These are phyloP conservation scores for Morella rubra DNA, from an alignment of 306 rosid genomes.

Conservation along the genomic window DNA sequence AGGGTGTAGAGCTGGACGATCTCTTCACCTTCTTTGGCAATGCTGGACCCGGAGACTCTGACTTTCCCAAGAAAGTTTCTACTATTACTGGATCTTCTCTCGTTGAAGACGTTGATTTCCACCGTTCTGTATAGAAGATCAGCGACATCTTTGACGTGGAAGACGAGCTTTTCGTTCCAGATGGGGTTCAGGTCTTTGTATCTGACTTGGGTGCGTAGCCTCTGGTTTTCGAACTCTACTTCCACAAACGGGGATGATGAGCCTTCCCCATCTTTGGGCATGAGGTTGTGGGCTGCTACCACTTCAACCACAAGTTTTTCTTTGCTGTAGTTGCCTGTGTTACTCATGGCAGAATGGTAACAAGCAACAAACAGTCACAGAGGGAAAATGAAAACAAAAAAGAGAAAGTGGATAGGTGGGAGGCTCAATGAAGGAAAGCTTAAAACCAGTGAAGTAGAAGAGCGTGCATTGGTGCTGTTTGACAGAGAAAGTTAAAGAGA, in stretches of 20 bases:
- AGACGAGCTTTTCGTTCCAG: slow-evolving; percentile 65
- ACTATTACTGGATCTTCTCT: slow-evolving; percentile 47
- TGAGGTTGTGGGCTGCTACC: slow-evolving; percentile 59
- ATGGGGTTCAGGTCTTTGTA: slow-evolving; percentile 57
- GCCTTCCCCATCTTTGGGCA: slow-evolving; percentile 70
- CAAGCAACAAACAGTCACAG: not conserved
- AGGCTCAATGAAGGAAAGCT: slow-evolving; percentile 24
- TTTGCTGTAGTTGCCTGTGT: slow-evolving; percentile 22
- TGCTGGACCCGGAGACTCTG: slow-evolving; percentile 51
- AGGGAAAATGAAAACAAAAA: no score
- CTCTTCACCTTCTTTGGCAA: slow-evolving; percentile 49
- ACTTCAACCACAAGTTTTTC: slow-evolving; percentile 59
- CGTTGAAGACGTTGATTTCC: slow-evolving; percentile 57
- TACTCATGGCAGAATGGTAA: slow-evolving; percentile 27
- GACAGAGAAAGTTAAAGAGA: not conserved
- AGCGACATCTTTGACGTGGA: slow-evolving; percentile 38
- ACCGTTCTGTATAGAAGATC: slow-evolving; percentile 61
- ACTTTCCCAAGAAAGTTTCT: slow-evolving; percentile 61
- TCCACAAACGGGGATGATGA: slow-evolving; percentile 60
- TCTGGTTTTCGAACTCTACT: slow-evolving; percentile 54
- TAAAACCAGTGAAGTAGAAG: slow-evolving; percentile 12
- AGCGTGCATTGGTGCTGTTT: slow-evolving; percentile 29
- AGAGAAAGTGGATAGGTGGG: not conserved
- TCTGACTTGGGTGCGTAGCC: slow-evolving; percentile 55
- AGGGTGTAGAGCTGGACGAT: slow-evolving; percentile 41